Percentiles rank a stretch among this genome's conserved stretches.
These are phyloP conservation scores for Backusella psychrophila DNA, from an alignment of 192 early-diverging fungal genomes.

Conservation along the genomic window DNA sequence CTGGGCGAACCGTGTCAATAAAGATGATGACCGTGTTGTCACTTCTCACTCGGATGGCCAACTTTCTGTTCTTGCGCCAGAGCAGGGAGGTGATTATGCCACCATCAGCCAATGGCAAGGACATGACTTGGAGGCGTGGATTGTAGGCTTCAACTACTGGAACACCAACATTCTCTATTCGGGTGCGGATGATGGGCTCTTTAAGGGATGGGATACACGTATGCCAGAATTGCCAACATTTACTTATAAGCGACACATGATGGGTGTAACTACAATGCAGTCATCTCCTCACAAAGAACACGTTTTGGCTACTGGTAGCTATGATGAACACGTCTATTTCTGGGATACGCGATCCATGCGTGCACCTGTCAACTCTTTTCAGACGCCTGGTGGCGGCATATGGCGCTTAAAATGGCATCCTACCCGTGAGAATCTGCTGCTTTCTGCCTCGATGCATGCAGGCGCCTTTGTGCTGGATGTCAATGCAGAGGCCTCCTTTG, in stretches of 20 bases:
- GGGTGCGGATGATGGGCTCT: slow-evolving; percentile 83
- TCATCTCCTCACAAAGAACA: slow-evolving; percentile 76
- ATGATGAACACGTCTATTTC: slow-evolving; percentile 84
- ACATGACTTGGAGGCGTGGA: slow-evolving; percentile 94
- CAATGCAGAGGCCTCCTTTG: background rate
- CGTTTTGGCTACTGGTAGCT: slow-evolving; percentile 87
- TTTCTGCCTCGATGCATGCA: slow-evolving; percentile 90
- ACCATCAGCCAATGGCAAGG: slow-evolving; percentile 62
- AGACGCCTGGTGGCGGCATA: slow-evolving; percentile 86
- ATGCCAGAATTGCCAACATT: slow-evolving; percentile 55
- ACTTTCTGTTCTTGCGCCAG: slow-evolving; percentile 50
- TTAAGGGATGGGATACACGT: slow-evolving; percentile 90
- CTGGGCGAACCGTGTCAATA: slow-evolving; percentile 70
- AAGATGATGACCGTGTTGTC: slow-evolving; percentile 36
- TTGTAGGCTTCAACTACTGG: slow-evolving; percentile 86
- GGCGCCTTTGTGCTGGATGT: slow-evolving; percentile 82
- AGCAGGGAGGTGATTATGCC: slow-evolving; percentile 33
- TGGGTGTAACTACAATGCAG: slow-evolving; percentile 91
- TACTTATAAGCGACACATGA: slow-evolving; percentile 71
- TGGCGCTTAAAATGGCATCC: slow-evolving; percentile 98
- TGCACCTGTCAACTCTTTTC: slow-evolving; percentile 62
- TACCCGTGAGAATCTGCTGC: slow-evolving; percentile 47
- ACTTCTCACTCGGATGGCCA: slow-evolving; percentile 81
- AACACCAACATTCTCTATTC: slow-evolving; percentile 64
- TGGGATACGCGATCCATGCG: slow-evolving; percentile 92